Evolutionary conservation across 306 rosid species (phyloP).

Genomic region (Vigna hirtella): DNA sequence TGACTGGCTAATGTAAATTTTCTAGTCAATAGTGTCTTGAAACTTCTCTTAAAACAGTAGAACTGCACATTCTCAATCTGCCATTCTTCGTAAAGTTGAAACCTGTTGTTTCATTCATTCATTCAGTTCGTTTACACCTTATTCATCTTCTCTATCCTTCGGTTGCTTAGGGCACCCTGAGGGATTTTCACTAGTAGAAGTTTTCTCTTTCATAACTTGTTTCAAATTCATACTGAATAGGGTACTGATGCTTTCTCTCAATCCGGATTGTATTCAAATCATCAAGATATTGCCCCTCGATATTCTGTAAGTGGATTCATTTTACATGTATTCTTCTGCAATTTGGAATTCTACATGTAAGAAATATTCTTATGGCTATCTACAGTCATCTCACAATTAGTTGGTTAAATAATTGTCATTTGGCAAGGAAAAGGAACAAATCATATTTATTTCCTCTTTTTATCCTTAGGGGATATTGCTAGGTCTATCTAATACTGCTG

Average conservation of each 20-base stretch:
- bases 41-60: slow-evolving; percentile 12
- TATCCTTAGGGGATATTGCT: slow-evolving; percentile 80
- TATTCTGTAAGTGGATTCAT: slow-evolving; percentile 75
- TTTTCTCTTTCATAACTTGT: slow-evolving; percentile 23
- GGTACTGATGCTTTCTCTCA: slow-evolving; percentile 99
- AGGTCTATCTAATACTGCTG: slow-evolving; percentile 96
- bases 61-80: neutral
- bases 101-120: slow-evolving; percentile 24
- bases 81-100: slow-evolving; percentile 2
- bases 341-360: neutral
- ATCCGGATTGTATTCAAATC: slow-evolving; percentile 95
- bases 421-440: neutral
- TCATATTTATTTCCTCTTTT: slow-evolving; percentile 11
- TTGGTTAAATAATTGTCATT: neutral
- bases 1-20: slow-evolving; percentile 8
- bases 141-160: neutral
- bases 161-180: no score
- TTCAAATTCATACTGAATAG: slow-evolving; percentile 50
- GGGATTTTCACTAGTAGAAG: neutral
- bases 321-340: slow-evolving; percentile 8
- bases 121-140: neutral
- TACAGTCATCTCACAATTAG: slow-evolving; percentile 12
- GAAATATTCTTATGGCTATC: neutral
- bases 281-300: slow-evolving; percentile 98
- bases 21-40: slow-evolving; percentile 10